phyloP scores from a whole-genome alignment of 148 eudicot genomes.

The Heliamphora exappendiculata region DNA sequence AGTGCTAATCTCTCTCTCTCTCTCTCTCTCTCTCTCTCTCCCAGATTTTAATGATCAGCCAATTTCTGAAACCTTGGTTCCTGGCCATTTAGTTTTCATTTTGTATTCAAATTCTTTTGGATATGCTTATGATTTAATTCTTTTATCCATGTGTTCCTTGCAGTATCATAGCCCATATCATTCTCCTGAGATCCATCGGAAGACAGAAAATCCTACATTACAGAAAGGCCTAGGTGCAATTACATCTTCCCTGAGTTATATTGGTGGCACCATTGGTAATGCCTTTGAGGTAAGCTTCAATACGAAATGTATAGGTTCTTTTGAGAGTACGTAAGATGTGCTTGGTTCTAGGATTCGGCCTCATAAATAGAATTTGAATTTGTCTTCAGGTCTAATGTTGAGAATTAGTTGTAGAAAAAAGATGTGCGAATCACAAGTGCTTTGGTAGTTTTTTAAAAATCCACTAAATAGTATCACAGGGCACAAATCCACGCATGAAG shows the following conservation, averaged over 20 bases:
- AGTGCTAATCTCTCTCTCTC: not conserved
- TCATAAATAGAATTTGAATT: not conserved
- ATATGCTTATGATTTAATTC: not conserved
- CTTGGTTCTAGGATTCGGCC: not conserved
- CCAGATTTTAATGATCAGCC: not conserved
- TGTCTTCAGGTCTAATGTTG: not conserved
- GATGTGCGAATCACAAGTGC: not conserved
- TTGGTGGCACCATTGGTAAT: slow-evolving; percentile 66
- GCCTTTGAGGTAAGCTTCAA: slow-evolving; percentile 59
- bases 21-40: too few species aligned
- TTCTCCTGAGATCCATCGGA: slow-evolving; percentile 28
- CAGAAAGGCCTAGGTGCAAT: slow-evolving; percentile 68
- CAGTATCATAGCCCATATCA: slow-evolving; percentile 30
- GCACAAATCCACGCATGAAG: too few species aligned
- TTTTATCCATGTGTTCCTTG: slow-evolving; percentile 7
- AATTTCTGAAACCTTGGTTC: not conserved
- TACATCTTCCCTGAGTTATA: slow-evolving; percentile 55
- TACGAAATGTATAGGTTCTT: not conserved
- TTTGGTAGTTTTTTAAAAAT: not conserved
- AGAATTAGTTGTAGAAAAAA: not conserved
- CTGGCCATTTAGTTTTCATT: not conserved
- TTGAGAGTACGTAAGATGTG: not conserved
- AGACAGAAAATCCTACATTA: slow-evolving; percentile 43
- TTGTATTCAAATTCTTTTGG: not conserved
- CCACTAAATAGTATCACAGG: not conserved